These are phyloP conservation scores for Botryobasidium botryosum DNA, from an alignment of 768 basidiomycete species.

Conservation along the genomic window DNA sequence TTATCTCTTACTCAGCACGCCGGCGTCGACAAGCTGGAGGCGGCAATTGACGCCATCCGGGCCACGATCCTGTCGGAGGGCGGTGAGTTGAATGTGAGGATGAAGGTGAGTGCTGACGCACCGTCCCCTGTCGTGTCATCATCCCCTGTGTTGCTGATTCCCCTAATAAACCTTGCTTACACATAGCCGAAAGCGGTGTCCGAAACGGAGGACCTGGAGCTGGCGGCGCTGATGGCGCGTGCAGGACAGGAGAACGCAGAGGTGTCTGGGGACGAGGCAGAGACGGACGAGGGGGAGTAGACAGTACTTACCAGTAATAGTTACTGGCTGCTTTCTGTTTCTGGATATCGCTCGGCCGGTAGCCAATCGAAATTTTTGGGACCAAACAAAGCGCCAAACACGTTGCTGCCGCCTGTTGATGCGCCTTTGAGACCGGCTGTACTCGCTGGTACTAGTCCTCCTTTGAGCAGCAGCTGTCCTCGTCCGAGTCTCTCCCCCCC, in stretches of 20 bases:
- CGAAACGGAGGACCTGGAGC: conserved; percentile 92
- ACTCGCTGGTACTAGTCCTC: conserved; percentile 5
- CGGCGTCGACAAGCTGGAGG: conserved; percentile 83
- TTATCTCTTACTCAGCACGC: conserved; percentile 37
- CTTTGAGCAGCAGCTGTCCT: conserved; percentile 6
- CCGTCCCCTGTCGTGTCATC: not conserved
- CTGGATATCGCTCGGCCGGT: too few relatives aligned
- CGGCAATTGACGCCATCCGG: conserved; percentile 84
- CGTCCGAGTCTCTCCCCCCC: conserved; percentile 2
- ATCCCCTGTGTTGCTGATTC: not conserved
- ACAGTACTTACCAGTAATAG: too few relatives aligned
- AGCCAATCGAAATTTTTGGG: too few relatives aligned
- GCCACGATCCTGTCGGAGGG: conserved; percentile 67
- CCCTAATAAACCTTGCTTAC: not conserved
- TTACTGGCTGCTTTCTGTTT: too few relatives aligned
- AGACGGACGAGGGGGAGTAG: conserved; percentile 1
- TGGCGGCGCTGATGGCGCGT: conserved; percentile 93
- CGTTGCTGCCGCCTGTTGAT: too few relatives aligned
- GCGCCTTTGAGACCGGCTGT: too few relatives aligned
- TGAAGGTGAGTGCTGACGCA: conserved; percentile 49
- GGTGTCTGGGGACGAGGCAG: conserved; percentile 82
- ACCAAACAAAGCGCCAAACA: too few relatives aligned
- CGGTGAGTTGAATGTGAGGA: conserved; percentile 81
- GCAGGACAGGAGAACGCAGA: conserved; percentile 89
- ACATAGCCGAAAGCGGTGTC: conserved; percentile 88